Base-by-base conservation (phyloP, 179 eudicot genomes). In the Camellia oleifera region DNA sequence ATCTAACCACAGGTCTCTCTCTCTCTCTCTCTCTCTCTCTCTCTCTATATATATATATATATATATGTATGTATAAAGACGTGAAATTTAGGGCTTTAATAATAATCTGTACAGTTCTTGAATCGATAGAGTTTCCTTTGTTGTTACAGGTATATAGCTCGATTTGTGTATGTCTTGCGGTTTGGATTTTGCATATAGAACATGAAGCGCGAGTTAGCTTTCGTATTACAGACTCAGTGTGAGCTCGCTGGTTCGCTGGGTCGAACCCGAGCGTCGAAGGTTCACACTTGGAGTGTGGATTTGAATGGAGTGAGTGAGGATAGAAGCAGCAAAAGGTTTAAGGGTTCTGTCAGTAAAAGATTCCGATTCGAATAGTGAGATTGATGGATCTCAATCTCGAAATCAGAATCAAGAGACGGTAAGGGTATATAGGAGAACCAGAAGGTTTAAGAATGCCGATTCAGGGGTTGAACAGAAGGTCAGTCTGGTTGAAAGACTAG, bases 161-260 rank as follows among this genome's bases (percentile, higher is more conserved):
- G 69, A 61, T 46, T 14, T 10, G 78, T 76, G 70, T 70, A 62
- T 46, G 52, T 63, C 52, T 7, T 46, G 23, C n/a, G 45, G 17
- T 18, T 48, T 42, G 78, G 75, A 44, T 11, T 57, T 7, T 75
- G 46, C 14, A 20, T 32, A 20, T 15, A 61, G 60, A 62, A 14
- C 45, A 90, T 88, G 92, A 88, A 88, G 84, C 82, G 89, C 14
- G 91, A 88, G 71, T 70, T 86, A 46, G 88, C 88, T 5, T 85
- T 78, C 26, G 88, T 82, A 23, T 66, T 81, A 78, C 77, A 83
- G 77, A 57, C 79, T 17, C 75, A 71, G 76, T 80, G 79, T 46
- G 80, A 85, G 76, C 69, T 87, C 58, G 15, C n/a, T 1, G 75
- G 60, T 3, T 52, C 77, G 0, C 7, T 48, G 14, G 90, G 90